Base-by-base conservation (phyloP, 192 early-diverging fungal species). In the Diversispora epigaea region DNA sequence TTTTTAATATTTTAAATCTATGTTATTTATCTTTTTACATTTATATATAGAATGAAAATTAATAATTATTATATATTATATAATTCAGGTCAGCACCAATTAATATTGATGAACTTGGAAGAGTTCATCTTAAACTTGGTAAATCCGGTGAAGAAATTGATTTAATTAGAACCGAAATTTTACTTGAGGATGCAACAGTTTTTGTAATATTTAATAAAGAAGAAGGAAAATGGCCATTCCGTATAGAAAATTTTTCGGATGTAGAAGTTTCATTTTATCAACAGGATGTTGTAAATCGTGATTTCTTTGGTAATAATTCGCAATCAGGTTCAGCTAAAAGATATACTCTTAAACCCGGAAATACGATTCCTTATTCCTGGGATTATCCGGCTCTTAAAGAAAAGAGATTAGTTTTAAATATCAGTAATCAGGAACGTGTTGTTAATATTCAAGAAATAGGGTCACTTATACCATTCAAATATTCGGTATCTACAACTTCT, bases 371-470 rank as follows among this genome's bases (percentile, higher is more conserved):
- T 21, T 99, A 98, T 67, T 91, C 97, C 4, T 98, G 96, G 95
- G 97, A 99, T 73, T 80, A 87, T 55, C 96, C 96, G 10, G 91
- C 91, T 5, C 79, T 86, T 6, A 82, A 86, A 25, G 81, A 86
- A 14, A 97, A 96, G 79, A 76, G 81, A 2, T 79, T 99, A 32
- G 89, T 94, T 25, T 73, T 99, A 21, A 86, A 80, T 39, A 88
- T 93, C 1, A 89, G 91, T 76, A 94, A 92, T 39, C 77, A 79
- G 12, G 90, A 93, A 56, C 82, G 95, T n/a, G 82, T 88, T 15
- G 86, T 99, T 52, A 95, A 93, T 65, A 61, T 95, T 25, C 88
- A 93, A 74, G 95, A 98, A 79, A 95, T 99, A 61, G 97, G 97
- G 45, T 89, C 88, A 76, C 88, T 91, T 52, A 80, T 89, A 21